These are phyloP conservation scores for Paecilomyces fulvus DNA, from an alignment of 2,329 filamentous ascomycete species.

Conservation along the genomic window DNA sequence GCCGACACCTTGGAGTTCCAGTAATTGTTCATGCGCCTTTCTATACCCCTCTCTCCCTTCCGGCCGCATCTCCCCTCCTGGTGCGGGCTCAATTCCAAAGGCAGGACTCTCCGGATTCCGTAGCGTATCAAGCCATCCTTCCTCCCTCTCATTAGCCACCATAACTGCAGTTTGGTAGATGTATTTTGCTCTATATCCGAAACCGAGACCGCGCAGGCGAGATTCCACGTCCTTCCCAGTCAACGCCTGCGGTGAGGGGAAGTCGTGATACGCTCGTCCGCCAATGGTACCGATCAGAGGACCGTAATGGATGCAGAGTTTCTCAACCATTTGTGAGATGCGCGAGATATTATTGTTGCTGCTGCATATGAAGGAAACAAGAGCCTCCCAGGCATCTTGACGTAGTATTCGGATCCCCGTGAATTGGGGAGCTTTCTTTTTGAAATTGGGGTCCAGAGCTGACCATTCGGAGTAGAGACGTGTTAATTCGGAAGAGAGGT, in stretches of 20 bases:
- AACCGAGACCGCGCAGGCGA: slow-evolving; percentile 73
- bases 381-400: slow-evolving; percentile 92
- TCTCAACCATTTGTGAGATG: slow-evolving; percentile 95
- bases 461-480: slow-evolving; percentile 84
- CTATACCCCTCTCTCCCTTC: slow-evolving; percentile 60
- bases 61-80: slow-evolving; percentile 42
- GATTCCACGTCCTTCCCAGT: slow-evolving; percentile 66
- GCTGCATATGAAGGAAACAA: slow-evolving; percentile 94
- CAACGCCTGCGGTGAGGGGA: slow-evolving; percentile 69
- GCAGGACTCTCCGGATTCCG: slow-evolving; percentile 66
- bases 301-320: slow-evolving; percentile 80
- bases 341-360: slow-evolving; percentile 97
- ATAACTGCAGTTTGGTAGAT: slow-evolving; percentile 76
- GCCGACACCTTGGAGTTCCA: slow-evolving; percentile 77
- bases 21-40: slow-evolving; percentile 68
- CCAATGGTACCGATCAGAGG: slow-evolving; percentile 63
- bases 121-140: slow-evolving; percentile 67
- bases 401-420: slow-evolving; percentile 84
- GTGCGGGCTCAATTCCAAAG: slow-evolving; percentile 40
- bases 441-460: slow-evolving; percentile 75
- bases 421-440: slow-evolving; percentile 76
- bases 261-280: slow-evolving; percentile 71
- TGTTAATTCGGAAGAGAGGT: slow-evolving; percentile 67
- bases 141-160: slow-evolving; percentile 57
- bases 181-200: slow-evolving; percentile 92